Evolutionary conservation across 805 yeast genomes (phyloP).

Genomic region (Kodamaea laetipori): DNA sequence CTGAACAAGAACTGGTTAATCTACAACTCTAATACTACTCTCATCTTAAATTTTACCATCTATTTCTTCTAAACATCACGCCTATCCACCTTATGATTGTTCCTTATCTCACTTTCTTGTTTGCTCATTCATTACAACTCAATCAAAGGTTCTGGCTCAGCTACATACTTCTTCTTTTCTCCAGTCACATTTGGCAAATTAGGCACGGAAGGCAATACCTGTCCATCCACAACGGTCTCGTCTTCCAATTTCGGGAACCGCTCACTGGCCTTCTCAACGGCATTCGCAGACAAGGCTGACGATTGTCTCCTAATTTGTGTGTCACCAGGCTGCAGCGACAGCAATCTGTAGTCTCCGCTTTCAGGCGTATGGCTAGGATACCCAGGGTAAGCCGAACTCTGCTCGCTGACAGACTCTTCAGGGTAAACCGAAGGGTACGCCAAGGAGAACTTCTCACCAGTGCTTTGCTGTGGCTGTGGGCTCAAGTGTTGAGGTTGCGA

Average conservation of each 20-base stretch:
- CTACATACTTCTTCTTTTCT: conserved; percentile 15
- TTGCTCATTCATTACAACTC: conserved; percentile 40
- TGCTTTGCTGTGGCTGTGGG: neutral
- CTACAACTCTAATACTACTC: too few species aligned
- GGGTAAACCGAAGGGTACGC: conserved; percentile 1
- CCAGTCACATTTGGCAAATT: neutral
- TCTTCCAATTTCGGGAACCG: conserved; percentile 21
- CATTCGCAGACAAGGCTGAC: conserved; percentile 16
- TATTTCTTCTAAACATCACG: too few species aligned
- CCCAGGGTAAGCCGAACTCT: conserved; percentile 9
- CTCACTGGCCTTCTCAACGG: conserved; percentile 17
- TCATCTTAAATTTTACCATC: too few species aligned
- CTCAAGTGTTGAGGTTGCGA: too few species aligned
- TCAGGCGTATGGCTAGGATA: conserved; percentile 7
- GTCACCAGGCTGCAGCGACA: conserved; percentile 2
- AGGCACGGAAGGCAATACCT: conserved; percentile 2
- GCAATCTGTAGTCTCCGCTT: conserved; percentile 14
- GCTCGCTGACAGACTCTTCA: conserved; percentile 2
- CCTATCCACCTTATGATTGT: too few species aligned
- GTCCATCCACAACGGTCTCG: neutral
- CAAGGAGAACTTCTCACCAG: neutral
- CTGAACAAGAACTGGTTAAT: too few species aligned
- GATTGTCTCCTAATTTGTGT: conserved; percentile 13
- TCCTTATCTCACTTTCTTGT: too few species aligned
- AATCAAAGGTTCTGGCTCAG: conserved; percentile 45